These are phyloP conservation scores for Eimeria falciformis DNA, from an alignment of 169 alveolate species.

Conservation along the genomic window DNA sequence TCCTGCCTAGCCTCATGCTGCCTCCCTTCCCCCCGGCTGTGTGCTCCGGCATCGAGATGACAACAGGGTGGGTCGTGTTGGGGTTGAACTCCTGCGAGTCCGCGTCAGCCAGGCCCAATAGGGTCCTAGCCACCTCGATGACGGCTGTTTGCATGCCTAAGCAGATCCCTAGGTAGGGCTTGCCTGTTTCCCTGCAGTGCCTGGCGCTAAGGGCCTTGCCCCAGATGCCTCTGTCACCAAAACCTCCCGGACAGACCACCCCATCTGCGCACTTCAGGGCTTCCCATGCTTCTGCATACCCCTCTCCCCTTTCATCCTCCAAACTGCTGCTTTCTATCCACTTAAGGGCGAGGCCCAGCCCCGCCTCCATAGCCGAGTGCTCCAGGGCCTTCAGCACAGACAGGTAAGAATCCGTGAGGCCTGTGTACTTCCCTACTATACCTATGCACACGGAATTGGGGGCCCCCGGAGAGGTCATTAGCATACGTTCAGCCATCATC, in stretches of 20 bases:
- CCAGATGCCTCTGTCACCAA: constrained; percentile 95
- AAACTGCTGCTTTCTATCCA: constrained; percentile 87
- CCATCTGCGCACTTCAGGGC: constrained; percentile 88
- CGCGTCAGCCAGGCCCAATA: constrained; percentile 83
- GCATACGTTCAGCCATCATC: constrained; percentile 61
- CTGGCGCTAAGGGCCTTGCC: constrained; percentile 92
- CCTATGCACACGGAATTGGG: constrained; percentile 87
- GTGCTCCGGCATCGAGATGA: constrained; percentile 86
- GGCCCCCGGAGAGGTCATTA: constrained; percentile 1
- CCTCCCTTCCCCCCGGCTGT: constrained; percentile 81
- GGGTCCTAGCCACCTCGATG: constrained; percentile 82
- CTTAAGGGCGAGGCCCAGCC: constrained; percentile 82
- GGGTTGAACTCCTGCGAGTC: constrained; percentile 84
- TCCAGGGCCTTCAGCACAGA: constrained; percentile 94
- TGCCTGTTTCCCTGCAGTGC: constrained; percentile 88
- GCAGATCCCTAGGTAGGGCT: constrained; percentile 91
- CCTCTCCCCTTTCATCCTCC: neutral
- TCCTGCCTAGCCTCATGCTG: constrained; percentile 96
- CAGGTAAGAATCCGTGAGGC: constrained; percentile 94
- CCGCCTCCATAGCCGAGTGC: constrained; percentile 93
- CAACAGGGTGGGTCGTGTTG: constrained; percentile 78
- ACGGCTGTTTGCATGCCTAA: constrained; percentile 96
- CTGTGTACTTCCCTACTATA: constrained; percentile 95
- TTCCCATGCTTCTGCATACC: constrained; percentile 85
- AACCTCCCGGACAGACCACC: constrained; percentile 96